Percentiles rank a stretch among this genome's conserved stretches.
These are phyloP conservation scores for Macrophomina phaseolina DNA, from an alignment of 2,329 filamentous ascomycete species.

Conservation along the genomic window DNA sequence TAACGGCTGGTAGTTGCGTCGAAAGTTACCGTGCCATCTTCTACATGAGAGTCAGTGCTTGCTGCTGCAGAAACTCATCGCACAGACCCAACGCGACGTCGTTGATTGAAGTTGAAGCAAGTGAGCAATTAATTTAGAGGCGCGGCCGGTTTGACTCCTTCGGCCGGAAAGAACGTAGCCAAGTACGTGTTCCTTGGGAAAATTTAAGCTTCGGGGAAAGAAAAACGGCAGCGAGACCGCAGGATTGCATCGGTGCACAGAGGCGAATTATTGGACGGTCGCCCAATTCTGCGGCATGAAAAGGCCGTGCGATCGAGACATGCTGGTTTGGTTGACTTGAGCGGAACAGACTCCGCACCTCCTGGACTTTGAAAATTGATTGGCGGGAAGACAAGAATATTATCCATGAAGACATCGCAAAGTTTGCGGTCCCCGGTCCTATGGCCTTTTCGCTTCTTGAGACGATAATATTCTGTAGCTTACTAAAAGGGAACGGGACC, in stretches of 20 bases:
- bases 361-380: not conserved
- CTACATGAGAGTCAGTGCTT: constrained; percentile 8
- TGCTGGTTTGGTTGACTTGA: not conserved
- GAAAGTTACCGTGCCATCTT: constrained; percentile 17
- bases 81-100: constrained; percentile 9
- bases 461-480: not conserved
- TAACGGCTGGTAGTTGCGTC: not conserved
- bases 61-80: constrained; percentile 5
- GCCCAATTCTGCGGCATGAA: not conserved
- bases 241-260: not conserved
- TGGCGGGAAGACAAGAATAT: not conserved
- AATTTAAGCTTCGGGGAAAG: constrained; percentile 4
- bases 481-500: not conserved
- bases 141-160: not conserved
- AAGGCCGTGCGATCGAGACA: not conserved
- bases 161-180: not conserved
- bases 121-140: constrained; percentile 8
- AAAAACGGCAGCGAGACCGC: not conserved
- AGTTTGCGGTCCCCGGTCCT: not conserved
- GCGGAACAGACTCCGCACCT: not conserved
- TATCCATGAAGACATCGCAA: not conserved
- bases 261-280: not conserved
- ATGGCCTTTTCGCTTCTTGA: not conserved
- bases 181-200: not conserved
- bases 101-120: not conserved